Evolutionary conservation across 1,139 yeast species (phyloP).

Genomic region (Fermentozyma sake): DNA sequence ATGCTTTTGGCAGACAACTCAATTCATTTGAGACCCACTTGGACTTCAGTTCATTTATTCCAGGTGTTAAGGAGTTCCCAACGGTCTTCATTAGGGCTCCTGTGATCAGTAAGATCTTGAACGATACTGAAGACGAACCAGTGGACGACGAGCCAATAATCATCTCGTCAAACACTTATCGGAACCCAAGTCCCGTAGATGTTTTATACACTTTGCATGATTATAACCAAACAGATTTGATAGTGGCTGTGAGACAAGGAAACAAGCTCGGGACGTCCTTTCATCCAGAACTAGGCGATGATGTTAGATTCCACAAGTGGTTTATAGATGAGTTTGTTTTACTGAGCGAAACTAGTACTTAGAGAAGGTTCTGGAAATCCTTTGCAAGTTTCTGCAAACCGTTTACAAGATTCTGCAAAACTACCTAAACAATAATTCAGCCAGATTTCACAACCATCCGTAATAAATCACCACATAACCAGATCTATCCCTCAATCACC

Average conservation of each 20-base stretch:
- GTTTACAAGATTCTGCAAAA: no score
- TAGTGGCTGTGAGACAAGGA: slow-evolving; percentile 75
- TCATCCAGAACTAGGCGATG: slow-evolving; percentile 70
- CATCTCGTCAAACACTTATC: slow-evolving; percentile 21
- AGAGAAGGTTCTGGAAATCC: no score
- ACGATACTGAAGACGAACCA: slow-evolving; percentile 7
- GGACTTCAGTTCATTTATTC: slow-evolving; percentile 46
- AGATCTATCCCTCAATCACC: no score
- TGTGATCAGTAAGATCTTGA: slow-evolving; percentile 45
- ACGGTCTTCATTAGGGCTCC: slow-evolving; percentile 80
- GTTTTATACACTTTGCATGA: slow-evolving; percentile 36
- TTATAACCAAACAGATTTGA: slow-evolving; percentile 23
- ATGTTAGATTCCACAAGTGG: slow-evolving; percentile 67
- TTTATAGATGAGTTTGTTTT: slow-evolving; percentile 58
- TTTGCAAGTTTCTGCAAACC: no score
- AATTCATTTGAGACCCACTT: slow-evolving; percentile 57
- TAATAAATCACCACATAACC: no score
- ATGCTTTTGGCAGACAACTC: slow-evolving; percentile 77
- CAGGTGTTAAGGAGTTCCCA: slow-evolving; percentile 40
- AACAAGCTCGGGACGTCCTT: slow-evolving; percentile 69
- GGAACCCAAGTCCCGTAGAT: slow-evolving; percentile 32
- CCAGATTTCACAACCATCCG: no score
- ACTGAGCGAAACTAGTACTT: no score
- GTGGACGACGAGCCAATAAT: slow-evolving; percentile 16
- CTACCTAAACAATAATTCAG: no score